phyloP scores from a whole-genome alignment of 129 eudicot species.

The Cynara cardunculus region DNA sequence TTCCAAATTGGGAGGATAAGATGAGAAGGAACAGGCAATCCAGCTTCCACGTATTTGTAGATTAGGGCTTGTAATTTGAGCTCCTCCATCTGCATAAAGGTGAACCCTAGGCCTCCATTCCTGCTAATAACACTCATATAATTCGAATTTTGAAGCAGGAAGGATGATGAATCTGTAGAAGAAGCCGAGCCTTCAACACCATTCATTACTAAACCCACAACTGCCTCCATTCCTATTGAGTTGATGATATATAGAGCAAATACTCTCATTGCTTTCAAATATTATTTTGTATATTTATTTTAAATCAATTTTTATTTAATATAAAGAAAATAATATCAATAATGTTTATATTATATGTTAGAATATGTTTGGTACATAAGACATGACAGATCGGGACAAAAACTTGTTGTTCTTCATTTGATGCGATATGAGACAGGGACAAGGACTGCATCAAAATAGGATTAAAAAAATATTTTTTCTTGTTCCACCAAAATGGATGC shows the following conservation, averaged over 20 bases:
- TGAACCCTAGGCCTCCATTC: constrained; percentile 30
- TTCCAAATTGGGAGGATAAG: constrained; percentile 49
- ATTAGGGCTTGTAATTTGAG: constrained; percentile 42
- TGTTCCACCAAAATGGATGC: too few relatives aligned
- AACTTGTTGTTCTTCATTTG: too few relatives aligned
- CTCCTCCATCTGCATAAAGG: constrained; percentile 50
- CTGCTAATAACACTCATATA: neutral
- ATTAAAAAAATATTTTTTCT: too few relatives aligned
- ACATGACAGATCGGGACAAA: too few relatives aligned
- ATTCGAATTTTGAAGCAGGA: neutral
- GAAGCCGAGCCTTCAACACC: constrained; percentile 20
- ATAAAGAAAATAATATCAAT: too few relatives aligned
- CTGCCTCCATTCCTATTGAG: neutral
- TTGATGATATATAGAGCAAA: neutral
- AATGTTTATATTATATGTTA: too few relatives aligned
- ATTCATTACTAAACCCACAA: constrained; percentile 20
- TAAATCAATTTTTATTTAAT: too few relatives aligned
- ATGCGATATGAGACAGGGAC: too few relatives aligned
- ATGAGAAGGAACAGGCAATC: constrained; percentile 45
- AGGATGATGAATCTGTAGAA: constrained; percentile 12
- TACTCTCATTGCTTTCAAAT: neutral
- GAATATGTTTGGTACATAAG: too few relatives aligned
- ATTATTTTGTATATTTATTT: too few relatives aligned
- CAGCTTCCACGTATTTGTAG: constrained; percentile 48
- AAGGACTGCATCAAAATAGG: too few relatives aligned